Percentiles rank a stretch among this genome's conserved stretches.
Evolutionary conservation across 208 protist genomes (phyloP).

Genomic region (Jaenimonas drosophilae): DNA sequence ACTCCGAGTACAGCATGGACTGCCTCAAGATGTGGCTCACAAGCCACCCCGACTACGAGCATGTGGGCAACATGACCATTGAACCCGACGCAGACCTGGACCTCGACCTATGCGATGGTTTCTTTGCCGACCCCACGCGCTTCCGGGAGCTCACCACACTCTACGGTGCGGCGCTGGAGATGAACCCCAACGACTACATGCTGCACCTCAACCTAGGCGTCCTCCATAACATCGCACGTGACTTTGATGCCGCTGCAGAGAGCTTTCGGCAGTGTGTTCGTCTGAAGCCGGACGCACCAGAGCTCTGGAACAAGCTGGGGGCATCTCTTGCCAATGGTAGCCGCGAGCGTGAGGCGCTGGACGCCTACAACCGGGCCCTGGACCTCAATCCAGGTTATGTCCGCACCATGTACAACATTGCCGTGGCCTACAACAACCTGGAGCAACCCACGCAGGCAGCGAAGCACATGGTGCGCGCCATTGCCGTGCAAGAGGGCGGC

Average conservation of each 20-base stretch:
- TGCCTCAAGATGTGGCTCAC: conserved; percentile 70
- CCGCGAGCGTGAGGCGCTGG: conserved; percentile 57
- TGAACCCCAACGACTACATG: conserved; percentile 62
- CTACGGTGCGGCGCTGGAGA: conserved; percentile 62
- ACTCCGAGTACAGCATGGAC: conserved; percentile 53
- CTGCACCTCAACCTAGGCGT: conserved; percentile 77
- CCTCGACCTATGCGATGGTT: conserved; percentile 46
- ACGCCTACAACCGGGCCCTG: conserved; percentile 77
- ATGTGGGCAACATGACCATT: conserved; percentile 50
- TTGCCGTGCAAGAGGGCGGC: conserved; percentile 63
- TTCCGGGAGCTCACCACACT: conserved; percentile 56
- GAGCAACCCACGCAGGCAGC: conserved; percentile 45
- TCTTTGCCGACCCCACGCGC: conserved; percentile 50
- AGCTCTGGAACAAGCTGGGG: conserved; percentile 89
- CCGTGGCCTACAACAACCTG: conserved; percentile 79
- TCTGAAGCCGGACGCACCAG: conserved; percentile 46
- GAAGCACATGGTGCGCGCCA: conserved; percentile 65
- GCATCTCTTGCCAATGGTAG: conserved; percentile 81
- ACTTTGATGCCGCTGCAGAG: conserved; percentile 65
- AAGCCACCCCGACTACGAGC: conserved; percentile 70
- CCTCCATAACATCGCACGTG: conserved; percentile 71
- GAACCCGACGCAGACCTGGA: conserved; percentile 21
- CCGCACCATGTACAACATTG: conserved; percentile 86
- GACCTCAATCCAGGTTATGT: conserved; percentile 88
- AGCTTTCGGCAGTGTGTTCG: conserved; percentile 69